Base-by-base conservation (phyloP, 1,284 basidiomycete genomes). In the Cryptococcus sp. region DNA sequence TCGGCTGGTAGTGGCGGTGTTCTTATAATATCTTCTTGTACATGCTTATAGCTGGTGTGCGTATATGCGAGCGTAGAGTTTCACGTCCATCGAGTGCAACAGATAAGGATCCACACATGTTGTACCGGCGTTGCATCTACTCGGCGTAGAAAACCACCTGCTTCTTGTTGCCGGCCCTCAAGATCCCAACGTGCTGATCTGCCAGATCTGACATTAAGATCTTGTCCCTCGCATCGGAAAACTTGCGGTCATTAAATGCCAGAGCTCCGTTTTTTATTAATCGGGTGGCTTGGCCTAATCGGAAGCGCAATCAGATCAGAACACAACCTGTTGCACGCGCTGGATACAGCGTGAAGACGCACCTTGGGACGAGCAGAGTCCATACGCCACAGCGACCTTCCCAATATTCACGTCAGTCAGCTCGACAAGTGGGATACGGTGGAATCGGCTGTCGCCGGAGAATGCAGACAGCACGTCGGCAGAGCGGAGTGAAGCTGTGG, bases 91-190 rank as follows among this genome's bases (percentile, higher is more conserved):
- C 4, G 16, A n/a, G n/a, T n/a, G n/a, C n/a, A n/a, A n/a, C n/a
- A n/a, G n/a, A n/a, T 33, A 9, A 9, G 5, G 28, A 33, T 33
- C 4, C 9, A 9, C 28, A 9, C 28, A 33, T 33, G 28, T 4
- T 33, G 28, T 33, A 33, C 9, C 28, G 28, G 28, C 9, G 28
- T 33, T 33, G 28, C 39, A n/a, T 28, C 28, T 58, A 61, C 2
- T 76, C 73, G 18, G 78, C 38, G 47, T 70, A 83, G 5, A 91
- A 70, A 46, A 92, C 80, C n/a, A 85, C 74, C 56, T 87, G 80
- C 51, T 86, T 87, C 60, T 87, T 84, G 74, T 87, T 90, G 5
- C 91, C 91, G 35, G 84, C 82, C 48, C 87, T 82, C 21, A 94
- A 63, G 55, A 94, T 82, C 11, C 82, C 83, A 6, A 93, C 68